A percentile compares a stretch with the other conserved stretches of the same genome.
These are phyloP conservation scores for Flaveria linearis DNA, from an alignment of 129 eudicot genomes.

Conservation along the genomic window DNA sequence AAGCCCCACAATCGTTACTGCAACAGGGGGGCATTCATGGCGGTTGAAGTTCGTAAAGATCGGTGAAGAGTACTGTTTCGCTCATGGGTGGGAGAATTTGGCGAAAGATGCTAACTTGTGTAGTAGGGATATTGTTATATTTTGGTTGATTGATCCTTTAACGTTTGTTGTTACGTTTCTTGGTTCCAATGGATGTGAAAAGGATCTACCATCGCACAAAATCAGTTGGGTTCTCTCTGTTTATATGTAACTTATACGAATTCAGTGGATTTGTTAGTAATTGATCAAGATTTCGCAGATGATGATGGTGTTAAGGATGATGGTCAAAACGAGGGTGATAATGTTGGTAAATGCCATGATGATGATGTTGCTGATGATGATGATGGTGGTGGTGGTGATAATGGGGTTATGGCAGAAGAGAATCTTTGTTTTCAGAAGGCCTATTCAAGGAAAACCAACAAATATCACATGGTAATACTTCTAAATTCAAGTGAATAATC, in stretches of 20 bases:
- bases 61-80: slow-evolving; percentile 35
- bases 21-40: slow-evolving; percentile 28
- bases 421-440: slow-evolving; percentile 24
- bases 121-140: slow-evolving; percentile 22
- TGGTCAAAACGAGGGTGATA: not conserved
- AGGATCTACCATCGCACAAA: slow-evolving; percentile 9
- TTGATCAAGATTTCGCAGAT: slow-evolving; percentile 30
- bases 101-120: slow-evolving; percentile 22
- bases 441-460: not conserved
- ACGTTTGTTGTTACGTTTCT: slow-evolving; percentile 22
- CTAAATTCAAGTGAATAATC: not conserved
- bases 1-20: slow-evolving; percentile 23
- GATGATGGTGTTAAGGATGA: not conserved
- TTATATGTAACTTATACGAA: not conserved
- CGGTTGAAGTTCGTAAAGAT: slow-evolving; percentile 19
- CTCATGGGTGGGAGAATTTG: slow-evolving; percentile 35
- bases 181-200: slow-evolving; percentile 30
- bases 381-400: not conserved
- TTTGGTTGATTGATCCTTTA: slow-evolving; percentile 23
- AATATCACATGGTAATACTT: slow-evolving; percentile 21
- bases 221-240: slow-evolving; percentile 29
- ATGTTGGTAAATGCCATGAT: not conserved
- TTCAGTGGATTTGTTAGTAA: not conserved
- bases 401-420: not conserved
- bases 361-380: not conserved